Conservation (phyloP, 2,329 filamentous ascomycete genomes). For the Aspergillus fumigatiaffinis region DNA sequence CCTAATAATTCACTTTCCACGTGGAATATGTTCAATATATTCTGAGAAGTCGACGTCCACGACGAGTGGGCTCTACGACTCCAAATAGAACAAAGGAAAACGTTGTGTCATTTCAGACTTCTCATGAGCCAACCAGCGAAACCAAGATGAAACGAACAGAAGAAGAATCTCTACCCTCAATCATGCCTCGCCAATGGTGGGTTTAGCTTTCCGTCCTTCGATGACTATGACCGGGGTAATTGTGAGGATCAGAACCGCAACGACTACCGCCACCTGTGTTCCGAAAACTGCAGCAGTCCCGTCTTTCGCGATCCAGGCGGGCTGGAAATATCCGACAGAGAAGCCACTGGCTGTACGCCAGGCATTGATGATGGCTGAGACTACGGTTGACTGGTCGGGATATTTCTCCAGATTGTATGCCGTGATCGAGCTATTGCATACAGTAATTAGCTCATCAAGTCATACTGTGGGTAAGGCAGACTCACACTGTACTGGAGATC, state of each 20-base stretch:
- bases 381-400: slow-evolving; percentile 30
- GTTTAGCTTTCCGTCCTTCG: slow-evolving; percentile 1
- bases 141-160: background rate
- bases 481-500: slow-evolving; percentile 33
- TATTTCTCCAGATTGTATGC: slow-evolving; percentile 36
- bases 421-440: slow-evolving; percentile 26
- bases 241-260: slow-evolving; percentile 22
- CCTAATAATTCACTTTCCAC: background rate
- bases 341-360: slow-evolving; percentile 40
- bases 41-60: background rate
- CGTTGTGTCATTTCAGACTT: background rate
- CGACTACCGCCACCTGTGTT: slow-evolving; percentile 30
- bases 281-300: slow-evolving; percentile 32
- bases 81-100: background rate
- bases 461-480: background rate
- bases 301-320: slow-evolving; percentile 31
- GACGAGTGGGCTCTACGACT: background rate
- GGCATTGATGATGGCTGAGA: slow-evolving; percentile 36
- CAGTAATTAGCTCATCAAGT: background rate
- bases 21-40: background rate
- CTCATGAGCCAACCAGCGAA: background rate
- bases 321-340: slow-evolving; percentile 36
- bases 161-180: background rate
- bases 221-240: slow-evolving; percentile 24
- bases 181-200: background rate